Conservation (phyloP, 495 filamentous ascomycete genomes). For the Lepraria neglecta region DNA sequence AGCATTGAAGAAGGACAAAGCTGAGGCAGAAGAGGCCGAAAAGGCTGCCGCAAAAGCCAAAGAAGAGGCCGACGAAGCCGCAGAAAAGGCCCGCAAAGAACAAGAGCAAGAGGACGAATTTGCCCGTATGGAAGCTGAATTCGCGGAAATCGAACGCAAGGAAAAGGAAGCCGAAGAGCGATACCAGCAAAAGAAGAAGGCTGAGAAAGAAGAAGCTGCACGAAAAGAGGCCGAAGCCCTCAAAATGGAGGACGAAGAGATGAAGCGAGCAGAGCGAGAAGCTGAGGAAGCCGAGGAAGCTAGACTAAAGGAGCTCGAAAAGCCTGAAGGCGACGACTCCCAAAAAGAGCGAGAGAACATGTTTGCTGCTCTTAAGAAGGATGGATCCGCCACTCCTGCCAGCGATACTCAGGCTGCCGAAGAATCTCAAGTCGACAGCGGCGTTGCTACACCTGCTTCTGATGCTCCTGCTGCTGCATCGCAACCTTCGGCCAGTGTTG, state of each 20-base stretch:
- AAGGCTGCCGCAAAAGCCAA: constrained; percentile 32
- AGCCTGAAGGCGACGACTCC: constrained; percentile 36
- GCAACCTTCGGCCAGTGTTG: constrained; percentile 49
- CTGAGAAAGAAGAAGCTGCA: constrained; percentile 55
- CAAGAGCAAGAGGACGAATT: constrained; percentile 44
- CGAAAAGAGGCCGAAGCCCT: constrained; percentile 51
- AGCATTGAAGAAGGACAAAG: constrained; percentile 42
- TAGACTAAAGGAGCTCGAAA: constrained; percentile 42
- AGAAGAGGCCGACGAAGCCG: constrained; percentile 37
- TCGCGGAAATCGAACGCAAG: constrained; percentile 51
- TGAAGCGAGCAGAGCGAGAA: constrained; percentile 52
- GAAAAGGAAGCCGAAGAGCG: constrained; percentile 55
- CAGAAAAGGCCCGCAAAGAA: constrained; percentile 36
- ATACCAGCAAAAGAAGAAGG: constrained; percentile 54
- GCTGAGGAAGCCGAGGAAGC: constrained; percentile 53
- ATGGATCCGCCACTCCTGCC: constrained; percentile 30
- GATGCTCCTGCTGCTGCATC: constrained; percentile 51
- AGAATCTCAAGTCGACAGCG: constrained; percentile 47
- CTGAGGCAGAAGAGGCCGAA: constrained; percentile 38
- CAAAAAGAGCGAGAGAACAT: constrained; percentile 42
- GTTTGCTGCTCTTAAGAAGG: constrained; percentile 54
- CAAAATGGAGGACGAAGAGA: constrained; percentile 46
- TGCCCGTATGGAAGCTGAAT: constrained; percentile 47
- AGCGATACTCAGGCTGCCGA: constrained; percentile 39
- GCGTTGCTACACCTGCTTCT: constrained; percentile 50